Percentiles rank a stretch among this genome's conserved stretches.
Evolutionary conservation across 2,329 filamentous ascomycete genomes (phyloP).

Genomic region (Aureobasidium mangrovei): DNA sequence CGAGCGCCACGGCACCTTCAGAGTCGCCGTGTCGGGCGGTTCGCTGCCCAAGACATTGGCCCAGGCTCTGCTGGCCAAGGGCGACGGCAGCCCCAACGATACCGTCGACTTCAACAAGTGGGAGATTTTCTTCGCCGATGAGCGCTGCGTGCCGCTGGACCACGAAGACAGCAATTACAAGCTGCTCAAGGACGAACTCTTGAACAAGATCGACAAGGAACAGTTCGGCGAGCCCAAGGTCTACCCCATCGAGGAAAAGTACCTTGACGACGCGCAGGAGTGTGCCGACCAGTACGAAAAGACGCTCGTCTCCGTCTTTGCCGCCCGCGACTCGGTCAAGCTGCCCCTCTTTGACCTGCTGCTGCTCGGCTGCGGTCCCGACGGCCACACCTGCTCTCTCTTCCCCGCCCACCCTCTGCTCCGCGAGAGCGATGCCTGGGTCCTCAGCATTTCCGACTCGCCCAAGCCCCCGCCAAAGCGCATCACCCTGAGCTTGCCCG

Average conservation of each 20-base stretch:
- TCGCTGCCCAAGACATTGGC: constrained; percentile 85
- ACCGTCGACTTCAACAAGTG: constrained; percentile 72
- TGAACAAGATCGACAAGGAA: constrained; percentile 70
- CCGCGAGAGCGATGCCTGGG: constrained; percentile 82
- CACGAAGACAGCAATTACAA: constrained; percentile 92
- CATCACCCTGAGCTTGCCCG: constrained; percentile 86
- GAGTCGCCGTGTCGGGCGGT: constrained; percentile 86
- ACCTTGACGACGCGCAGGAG: constrained; percentile 74
- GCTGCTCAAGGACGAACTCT: constrained; percentile 75
- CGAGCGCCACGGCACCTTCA: constrained; percentile 73
- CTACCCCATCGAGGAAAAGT: constrained; percentile 64
- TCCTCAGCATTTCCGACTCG: constrained; percentile 82
- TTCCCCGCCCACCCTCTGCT: constrained; percentile 86
- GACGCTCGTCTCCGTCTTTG: constrained; percentile 74
- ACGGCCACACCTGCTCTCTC: constrained; percentile 93
- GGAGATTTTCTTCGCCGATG: constrained; percentile 98
- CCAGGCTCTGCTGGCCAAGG: constrained; percentile 60
- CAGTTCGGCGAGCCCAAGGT: constrained; percentile 59
- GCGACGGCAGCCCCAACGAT: constrained; percentile 47
- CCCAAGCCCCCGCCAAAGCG: constrained; percentile 87
- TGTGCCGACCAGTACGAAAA: constrained; percentile 92
- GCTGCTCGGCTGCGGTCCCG: constrained; percentile 85
- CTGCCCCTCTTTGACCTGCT: constrained; percentile 92
- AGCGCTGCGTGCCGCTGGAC: constrained; percentile 86
- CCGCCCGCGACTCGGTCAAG: constrained; percentile 85